Evolutionary conservation across 305 asterid species (phyloP), one percentile per base, ranked within the genome.

Genomic region (Stenogyne calaminthoides): DNA sequence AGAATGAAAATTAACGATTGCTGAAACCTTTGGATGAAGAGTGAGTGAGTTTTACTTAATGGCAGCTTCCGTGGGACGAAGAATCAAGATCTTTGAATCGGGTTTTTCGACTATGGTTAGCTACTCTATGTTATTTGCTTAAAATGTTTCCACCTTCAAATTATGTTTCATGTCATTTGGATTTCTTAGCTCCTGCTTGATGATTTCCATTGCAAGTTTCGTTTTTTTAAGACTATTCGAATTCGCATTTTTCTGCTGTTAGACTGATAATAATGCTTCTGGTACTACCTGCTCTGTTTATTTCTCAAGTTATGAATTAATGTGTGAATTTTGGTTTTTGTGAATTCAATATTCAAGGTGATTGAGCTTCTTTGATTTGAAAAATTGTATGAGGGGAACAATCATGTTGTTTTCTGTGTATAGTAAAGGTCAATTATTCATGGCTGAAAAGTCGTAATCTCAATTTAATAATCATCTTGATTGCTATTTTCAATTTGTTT

Each of bases 51-150:
- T 74, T 63, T 57, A 37, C 65, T 76, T 77, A 57, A 54, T 80
- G 88, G 87, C 82, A 34, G 70, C 64, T 66, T 57, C 77, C 81
- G 66, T 15, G 75, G 68, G 80, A 70, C 75, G 86, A 84, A 76
- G 77, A 85, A 76, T 72, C 74, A 83, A 83, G 88, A 80, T 69
- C 54, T 62, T 70, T 12, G 75, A 72, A 76, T 88, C 91, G 81
- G 96, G 88, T 89, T 84, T 77, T 85, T 80, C 80, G 19, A 80
- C 71, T 78, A 77, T 77, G 80, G 86, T 76, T 82, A 67, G 78
- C 79, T 75, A 74, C 55, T 81, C 75, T 76, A 79, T 79, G 76
- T 66, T 19, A 68, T 66, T 62, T 81, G 61, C 77, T 81, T 72
- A 22, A 64, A 22, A 64, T 44, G 74, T 39, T 37, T 32, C 22